A percentile compares a stretch with the other conserved stretches of the same genome.
These are phyloP conservation scores for Triglochin maritima DNA, from an alignment of 106 monocot genomes.

Conservation along the genomic window DNA sequence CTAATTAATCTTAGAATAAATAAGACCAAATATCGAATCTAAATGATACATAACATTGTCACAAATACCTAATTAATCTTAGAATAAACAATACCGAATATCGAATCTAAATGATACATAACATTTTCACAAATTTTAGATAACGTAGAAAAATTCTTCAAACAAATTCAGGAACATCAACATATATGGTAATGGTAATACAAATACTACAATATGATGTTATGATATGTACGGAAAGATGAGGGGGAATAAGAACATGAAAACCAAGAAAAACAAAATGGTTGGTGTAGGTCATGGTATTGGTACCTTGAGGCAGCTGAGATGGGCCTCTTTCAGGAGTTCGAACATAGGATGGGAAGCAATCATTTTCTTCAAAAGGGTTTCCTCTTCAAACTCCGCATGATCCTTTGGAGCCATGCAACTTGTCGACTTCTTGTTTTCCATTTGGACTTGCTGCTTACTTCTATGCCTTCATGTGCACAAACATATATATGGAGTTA, in stretches of 20 bases:
- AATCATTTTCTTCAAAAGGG: slow-evolving; percentile 10
- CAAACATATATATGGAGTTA: neutral
- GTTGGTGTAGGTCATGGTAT: neutral
- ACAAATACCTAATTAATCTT: no score
- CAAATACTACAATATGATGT: neutral
- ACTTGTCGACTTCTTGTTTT: neutral
- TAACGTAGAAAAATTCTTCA: no score
- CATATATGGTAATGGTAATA: neutral
- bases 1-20: no score
- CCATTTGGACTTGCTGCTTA: neutral
- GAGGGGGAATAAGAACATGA: neutral
- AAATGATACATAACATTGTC: no score
- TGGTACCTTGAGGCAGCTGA: slow-evolving; percentile 16
- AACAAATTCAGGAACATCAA: no score
- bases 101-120: no score
- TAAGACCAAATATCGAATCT: no score
- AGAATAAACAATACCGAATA: no score
- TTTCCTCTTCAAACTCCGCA: slow-evolving; percentile 7
- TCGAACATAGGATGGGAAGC: slow-evolving; percentile 20
- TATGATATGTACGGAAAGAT: neutral
- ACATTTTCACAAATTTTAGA: no score
- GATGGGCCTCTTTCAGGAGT: slow-evolving; percentile 18
- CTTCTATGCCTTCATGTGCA: neutral
- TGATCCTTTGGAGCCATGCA: neutral
- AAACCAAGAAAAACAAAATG: neutral